phyloP scores from a whole-genome alignment of 306 rosid genomes.

The Coriaria nepalensis region DNA sequence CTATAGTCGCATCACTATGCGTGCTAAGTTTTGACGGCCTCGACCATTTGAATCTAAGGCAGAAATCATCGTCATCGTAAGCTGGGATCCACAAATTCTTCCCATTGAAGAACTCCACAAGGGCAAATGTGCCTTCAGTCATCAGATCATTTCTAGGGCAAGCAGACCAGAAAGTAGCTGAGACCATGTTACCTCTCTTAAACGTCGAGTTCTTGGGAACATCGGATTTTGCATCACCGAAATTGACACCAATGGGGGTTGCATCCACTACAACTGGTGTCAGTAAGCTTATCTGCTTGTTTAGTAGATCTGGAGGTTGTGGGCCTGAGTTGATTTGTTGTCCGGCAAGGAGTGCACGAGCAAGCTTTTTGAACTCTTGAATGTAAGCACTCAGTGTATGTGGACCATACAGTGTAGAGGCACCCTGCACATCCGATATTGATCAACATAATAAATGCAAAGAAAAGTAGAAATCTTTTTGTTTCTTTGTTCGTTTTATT shows the following conservation, averaged over 20 bases:
- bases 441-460: not conserved
- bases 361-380: constrained; percentile 87
- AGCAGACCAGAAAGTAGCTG: constrained; percentile 67
- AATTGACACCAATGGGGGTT: constrained; percentile 46
- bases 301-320: constrained; percentile 69
- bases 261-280: constrained; percentile 65
- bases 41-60: constrained; percentile 81
- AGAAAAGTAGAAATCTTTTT: not conserved
- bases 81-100: constrained; percentile 62
- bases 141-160: constrained; percentile 86
- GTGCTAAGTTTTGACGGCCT: constrained; percentile 54
- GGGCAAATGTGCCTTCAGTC: constrained; percentile 88
- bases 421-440: constrained; percentile 43
- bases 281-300: constrained; percentile 62
- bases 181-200: constrained; percentile 45
- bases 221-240: constrained; percentile 58
- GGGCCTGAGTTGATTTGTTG: constrained; percentile 47
- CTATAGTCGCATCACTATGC: constrained; percentile 56
- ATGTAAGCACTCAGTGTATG: constrained; percentile 76
- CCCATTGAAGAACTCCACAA: constrained; percentile 56
- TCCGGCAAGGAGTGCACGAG: constrained; percentile 31
- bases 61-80: constrained; percentile 82
- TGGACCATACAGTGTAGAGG: constrained; percentile 82
- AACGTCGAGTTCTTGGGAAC: constrained; percentile 59
- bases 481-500: too few species aligned